Base-by-base conservation (phyloP, 139 green algal species). In the Limnomonas spitsbergensis region DNA sequence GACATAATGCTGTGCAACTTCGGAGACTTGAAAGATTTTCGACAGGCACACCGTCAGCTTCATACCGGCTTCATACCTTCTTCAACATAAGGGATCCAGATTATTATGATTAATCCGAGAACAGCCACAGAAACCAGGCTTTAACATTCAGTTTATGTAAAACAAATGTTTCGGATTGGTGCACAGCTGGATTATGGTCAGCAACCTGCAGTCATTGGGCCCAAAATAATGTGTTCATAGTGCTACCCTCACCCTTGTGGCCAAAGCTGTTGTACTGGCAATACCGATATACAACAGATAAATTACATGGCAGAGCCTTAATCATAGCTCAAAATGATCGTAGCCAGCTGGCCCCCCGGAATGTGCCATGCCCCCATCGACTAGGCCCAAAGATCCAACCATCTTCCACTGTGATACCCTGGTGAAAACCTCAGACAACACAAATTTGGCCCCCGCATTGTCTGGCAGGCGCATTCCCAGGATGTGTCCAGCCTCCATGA, bases 381-480 rank as follows among this genome's bases (percentile, higher is more conserved):
- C 47, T 61, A 61, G 20, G 14, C 47, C 47, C 47, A 61, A 14
- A 61, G 47, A 39, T 36, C 61, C 61, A 9, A 68, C 75, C 83
- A 89, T 90, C 82, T 93, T 94, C 83, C 90, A 94, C 54, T 89
- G 76, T 54, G 91, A 80, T n/a, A 94, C 80, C 34, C 82, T 71
- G 27, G 75, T 76, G 76, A 94, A 87, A 39, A 93, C 84, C 80
- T 94, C 85, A 32, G 84, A 78, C 73, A 92, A 3, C 6, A 78
- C 32, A 32, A 81, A 70, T 66, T 83, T 83, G 26, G 77, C 79
- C 38, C 75, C 79, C 4, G 75, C 56, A n/a, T 81, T 69, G 1
- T 81, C 77, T 38, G 52, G 69, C 69, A 76, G 39, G 7, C 75
- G 66, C 47, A 95, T 75, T 2, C 89, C 91, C 69, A 94, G 80